Conservation (phyloP, 2,329 filamentous ascomycete species). For the Chalara sp. region DNA sequence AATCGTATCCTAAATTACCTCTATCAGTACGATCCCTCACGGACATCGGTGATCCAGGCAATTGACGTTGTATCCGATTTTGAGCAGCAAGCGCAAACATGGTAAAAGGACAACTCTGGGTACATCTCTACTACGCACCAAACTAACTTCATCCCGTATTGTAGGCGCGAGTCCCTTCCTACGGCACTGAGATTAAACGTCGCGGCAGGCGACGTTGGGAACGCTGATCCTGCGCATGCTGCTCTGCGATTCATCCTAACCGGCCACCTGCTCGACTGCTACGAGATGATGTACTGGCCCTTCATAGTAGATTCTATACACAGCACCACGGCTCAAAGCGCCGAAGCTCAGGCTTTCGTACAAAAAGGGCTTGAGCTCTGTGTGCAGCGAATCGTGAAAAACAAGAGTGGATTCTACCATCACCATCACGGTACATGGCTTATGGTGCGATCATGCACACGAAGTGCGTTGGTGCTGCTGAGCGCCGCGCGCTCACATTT, state of each 20-base stretch:
- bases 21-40: not conserved
- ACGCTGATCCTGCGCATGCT: constrained; percentile 14
- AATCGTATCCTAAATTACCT: constrained; percentile 5
- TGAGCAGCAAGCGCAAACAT: constrained; percentile 22
- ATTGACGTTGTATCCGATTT: constrained; percentile 9
- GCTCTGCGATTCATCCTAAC: constrained; percentile 28
- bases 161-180: constrained; percentile 12
- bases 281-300: constrained; percentile 32
- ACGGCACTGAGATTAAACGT: constrained; percentile 15
- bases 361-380: constrained; percentile 26
- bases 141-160: not conserved
- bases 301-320: constrained; percentile 27
- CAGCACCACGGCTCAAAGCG: constrained; percentile 1
- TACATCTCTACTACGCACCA: not conserved
- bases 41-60: not conserved
- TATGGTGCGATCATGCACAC: constrained; percentile 17
- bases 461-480: constrained; percentile 16
- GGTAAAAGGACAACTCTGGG: not conserved
- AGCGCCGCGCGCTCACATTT: constrained; percentile 11
- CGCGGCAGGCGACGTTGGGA: not conserved
- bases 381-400: constrained; percentile 29
- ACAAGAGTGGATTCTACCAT: constrained; percentile 19
- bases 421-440: constrained; percentile 19
- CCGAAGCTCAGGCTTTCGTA: constrained; percentile 15
- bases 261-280: constrained; percentile 30